These are phyloP conservation scores for Ceratocystis ficicola DNA, from an alignment of 2,329 filamentous ascomycete genomes.

Conservation along the genomic window DNA sequence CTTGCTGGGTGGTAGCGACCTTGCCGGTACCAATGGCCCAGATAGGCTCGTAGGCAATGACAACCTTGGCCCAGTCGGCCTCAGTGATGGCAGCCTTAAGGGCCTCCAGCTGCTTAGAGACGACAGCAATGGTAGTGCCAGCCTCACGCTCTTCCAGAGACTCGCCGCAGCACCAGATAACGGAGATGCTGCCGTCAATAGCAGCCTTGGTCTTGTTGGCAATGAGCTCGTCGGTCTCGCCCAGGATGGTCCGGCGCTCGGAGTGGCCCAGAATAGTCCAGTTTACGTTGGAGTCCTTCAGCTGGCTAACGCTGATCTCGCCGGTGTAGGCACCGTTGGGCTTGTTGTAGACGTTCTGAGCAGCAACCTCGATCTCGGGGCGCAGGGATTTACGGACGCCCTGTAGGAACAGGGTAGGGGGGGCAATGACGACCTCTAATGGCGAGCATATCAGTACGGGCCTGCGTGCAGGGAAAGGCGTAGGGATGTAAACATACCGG, in stretches of 20 bases:
- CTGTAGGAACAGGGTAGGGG: conserved; percentile 80
- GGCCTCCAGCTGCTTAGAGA: conserved; percentile 73
- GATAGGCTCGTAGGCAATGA: conserved; percentile 97
- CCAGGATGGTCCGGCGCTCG: conserved; percentile 80
- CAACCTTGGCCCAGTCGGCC: conserved; percentile 78
- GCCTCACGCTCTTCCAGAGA: conserved; percentile 83
- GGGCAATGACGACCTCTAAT: conserved; percentile 85
- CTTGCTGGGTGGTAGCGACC: conserved; percentile 78
- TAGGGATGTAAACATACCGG: conserved; percentile 13
- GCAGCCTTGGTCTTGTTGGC: conserved; percentile 92
- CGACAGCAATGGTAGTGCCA: conserved; percentile 71
- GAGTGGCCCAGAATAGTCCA: conserved; percentile 93
- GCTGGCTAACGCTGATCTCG: conserved; percentile 85
- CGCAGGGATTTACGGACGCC: conserved; percentile 69
- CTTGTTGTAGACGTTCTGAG: conserved; percentile 97
- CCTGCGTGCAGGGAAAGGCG: background rate
- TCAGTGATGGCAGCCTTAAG: conserved; percentile 57
- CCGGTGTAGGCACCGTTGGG: conserved; percentile 94
- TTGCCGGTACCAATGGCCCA: conserved; percentile 94
- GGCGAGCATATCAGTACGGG: background rate
- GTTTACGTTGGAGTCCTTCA: conserved; percentile 75
- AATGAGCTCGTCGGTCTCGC: conserved; percentile 74
- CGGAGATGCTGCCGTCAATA: conserved; percentile 70
- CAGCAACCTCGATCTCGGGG: conserved; percentile 67
- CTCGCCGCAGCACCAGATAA: conserved; percentile 97